These are phyloP conservation scores for Effrenium voratum DNA, from an alignment of 73 alveolate species.

Conservation along the genomic window DNA sequence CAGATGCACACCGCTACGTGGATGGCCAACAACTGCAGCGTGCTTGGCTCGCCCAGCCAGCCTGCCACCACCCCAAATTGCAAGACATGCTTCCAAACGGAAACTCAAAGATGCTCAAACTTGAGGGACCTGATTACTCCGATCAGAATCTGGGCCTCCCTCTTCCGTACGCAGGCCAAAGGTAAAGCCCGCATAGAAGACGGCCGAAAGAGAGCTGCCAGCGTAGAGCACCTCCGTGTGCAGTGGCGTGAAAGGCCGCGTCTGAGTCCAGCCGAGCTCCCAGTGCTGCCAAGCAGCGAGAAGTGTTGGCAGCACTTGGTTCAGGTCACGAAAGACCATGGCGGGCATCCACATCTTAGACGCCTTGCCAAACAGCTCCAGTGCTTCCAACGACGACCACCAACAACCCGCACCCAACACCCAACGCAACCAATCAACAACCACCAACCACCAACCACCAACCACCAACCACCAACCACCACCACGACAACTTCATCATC, in stretches of 20 bases:
- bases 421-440: too few relatives aligned
- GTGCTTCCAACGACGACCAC: too few relatives aligned
- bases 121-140: too few relatives aligned
- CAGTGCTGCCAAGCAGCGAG: not conserved
- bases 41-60: constrained; percentile 21
- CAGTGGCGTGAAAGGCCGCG: not conserved
- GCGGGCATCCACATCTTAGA: not conserved
- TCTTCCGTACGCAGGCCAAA: constrained; percentile 18
- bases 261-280: not conserved
- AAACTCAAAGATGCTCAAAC: not conserved
- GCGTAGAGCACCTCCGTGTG: not conserved
- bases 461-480: too few relatives aligned
- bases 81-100: not conserved
- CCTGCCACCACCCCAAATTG: not conserved
- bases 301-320: constrained; percentile 43
- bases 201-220: constrained; percentile 10
- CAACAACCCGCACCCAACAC: too few relatives aligned
- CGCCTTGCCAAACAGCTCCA: too few relatives aligned
- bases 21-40: not conserved
- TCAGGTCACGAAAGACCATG: not conserved
- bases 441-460: too few relatives aligned
- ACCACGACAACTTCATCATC: too few relatives aligned
- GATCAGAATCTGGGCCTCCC: not conserved
- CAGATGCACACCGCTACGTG: constrained; percentile 57
- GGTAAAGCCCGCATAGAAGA: constrained; percentile 9